phyloP scores from a whole-genome alignment of 2,329 filamentous ascomycete species.

The Curvularia lunata region DNA sequence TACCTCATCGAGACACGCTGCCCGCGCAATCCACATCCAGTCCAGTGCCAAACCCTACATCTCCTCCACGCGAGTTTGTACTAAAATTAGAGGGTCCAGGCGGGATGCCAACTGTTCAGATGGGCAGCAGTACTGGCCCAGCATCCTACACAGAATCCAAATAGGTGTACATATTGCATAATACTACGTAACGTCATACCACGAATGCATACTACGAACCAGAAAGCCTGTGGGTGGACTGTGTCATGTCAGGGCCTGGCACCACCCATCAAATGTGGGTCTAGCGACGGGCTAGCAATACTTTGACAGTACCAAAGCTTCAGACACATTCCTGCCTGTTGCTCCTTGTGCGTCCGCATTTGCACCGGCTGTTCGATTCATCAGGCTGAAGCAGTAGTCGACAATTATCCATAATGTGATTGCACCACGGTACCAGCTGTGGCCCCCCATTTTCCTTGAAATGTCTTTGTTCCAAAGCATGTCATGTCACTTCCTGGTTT shows the following conservation, averaged over 20 bases:
- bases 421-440: constrained; percentile 4
- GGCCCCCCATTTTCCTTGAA: background rate
- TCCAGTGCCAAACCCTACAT: background rate
- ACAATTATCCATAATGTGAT: constrained; percentile 2
- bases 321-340: constrained; percentile 1
- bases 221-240: background rate
- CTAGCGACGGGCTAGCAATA: constrained; percentile 1
- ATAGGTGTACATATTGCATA: background rate
- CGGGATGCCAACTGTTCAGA: background rate
- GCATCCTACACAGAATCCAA: background rate
- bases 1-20: constrained; percentile 8
- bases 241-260: background rate
- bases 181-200: background rate
- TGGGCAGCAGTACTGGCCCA: background rate
- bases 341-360: constrained; percentile 3
- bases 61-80: background rate
- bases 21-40: background rate
- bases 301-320: constrained; percentile 6
- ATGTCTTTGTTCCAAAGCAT: background rate
- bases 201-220: background rate
- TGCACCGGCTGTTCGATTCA: constrained; percentile 4
- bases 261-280: background rate
- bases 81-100: background rate
- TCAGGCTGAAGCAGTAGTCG: background rate
- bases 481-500: background rate